Percentiles rank a stretch among this genome's conserved stretches.
phyloP scores from a whole-genome alignment of 1,139 yeast genomes.

The Blastobotrys ciferrii region DNA sequence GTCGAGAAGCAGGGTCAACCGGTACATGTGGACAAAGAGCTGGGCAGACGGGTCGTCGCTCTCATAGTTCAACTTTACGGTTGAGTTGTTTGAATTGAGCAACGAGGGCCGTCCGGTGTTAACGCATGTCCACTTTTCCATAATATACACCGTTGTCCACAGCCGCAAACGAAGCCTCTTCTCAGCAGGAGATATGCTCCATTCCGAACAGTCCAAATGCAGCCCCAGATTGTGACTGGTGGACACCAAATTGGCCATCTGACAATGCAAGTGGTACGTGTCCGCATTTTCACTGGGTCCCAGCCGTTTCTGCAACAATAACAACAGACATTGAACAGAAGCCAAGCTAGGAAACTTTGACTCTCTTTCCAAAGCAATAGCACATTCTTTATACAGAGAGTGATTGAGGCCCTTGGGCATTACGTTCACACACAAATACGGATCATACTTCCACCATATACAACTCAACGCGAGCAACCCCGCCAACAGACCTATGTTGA shows the following conservation, averaged over 20 bases:
- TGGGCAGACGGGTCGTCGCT: slow-evolving; percentile 35
- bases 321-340: slow-evolving; percentile 45
- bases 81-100: slow-evolving; percentile 26
- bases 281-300: slow-evolving; percentile 37
- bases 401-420: slow-evolving; percentile 34
- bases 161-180: slow-evolving; percentile 35
- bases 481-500: slow-evolving; percentile 36
- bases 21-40: slow-evolving; percentile 34
- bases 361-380: slow-evolving; percentile 36
- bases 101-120: slow-evolving; percentile 36
- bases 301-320: slow-evolving; percentile 36
- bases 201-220: slow-evolving; percentile 36
- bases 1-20: slow-evolving; percentile 34
- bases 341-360: slow-evolving; percentile 41
- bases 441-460: slow-evolving; percentile 41
- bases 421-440: slow-evolving; percentile 35
- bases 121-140: slow-evolving; percentile 39
- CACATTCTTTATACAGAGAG: slow-evolving; percentile 34
- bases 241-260: slow-evolving; percentile 35
- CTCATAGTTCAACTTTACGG: slow-evolving; percentile 27
- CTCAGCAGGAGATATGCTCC: slow-evolving; percentile 35
- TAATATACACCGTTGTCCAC: slow-evolving; percentile 38
- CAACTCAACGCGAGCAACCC: slow-evolving; percentile 39
- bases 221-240: slow-evolving; percentile 37
- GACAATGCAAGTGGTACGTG: slow-evolving; percentile 32